Evolutionary conservation across 768 basidiomycete genomes (phyloP).

Genomic region (Lentinus tigrinus): DNA sequence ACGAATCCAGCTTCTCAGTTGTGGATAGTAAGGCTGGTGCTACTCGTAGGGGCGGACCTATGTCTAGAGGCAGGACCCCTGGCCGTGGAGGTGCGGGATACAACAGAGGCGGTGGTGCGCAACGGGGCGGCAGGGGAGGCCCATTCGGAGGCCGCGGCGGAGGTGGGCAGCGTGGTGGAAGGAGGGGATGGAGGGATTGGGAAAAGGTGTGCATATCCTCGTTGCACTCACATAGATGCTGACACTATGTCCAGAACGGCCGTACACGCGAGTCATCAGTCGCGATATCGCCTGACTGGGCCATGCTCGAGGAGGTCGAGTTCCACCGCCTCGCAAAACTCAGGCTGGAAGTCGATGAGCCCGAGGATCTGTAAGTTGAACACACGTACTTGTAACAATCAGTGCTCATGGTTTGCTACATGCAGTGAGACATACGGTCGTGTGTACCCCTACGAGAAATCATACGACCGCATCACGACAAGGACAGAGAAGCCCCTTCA

Average conservation of each 20-base stretch:
- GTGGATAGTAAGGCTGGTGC: conserved; percentile 84
- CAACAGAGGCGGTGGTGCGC: conserved; percentile 39
- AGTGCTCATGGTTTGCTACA: background rate
- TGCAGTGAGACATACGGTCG: conserved; percentile 83
- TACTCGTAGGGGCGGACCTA: conserved; percentile 67
- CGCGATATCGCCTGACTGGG: conserved; percentile 88
- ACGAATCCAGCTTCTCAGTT: conserved; percentile 94
- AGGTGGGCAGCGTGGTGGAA: conserved; percentile 50
- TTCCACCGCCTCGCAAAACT: conserved; percentile 91
- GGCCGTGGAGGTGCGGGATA: conserved; percentile 37
- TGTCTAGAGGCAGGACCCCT: conserved; percentile 50
- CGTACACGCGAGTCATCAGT: conserved; percentile 91
- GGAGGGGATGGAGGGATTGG: conserved; percentile 90
- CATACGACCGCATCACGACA: conserved; percentile 93
- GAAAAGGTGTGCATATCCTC: conserved; percentile 64
- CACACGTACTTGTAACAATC: background rate
- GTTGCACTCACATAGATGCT: background rate
- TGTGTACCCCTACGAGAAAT: conserved; percentile 89
- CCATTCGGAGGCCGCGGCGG: conserved; percentile 43
- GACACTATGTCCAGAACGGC: conserved; percentile 50
- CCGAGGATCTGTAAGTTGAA: conserved; percentile 76
- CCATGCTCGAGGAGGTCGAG: conserved; percentile 96
- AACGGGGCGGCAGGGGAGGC: conserved; percentile 41
- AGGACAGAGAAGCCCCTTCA: conserved; percentile 90
- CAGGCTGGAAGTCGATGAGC: conserved; percentile 90